These are phyloP conservation scores for Phytophthora pistaciae DNA, from an alignment of 352 stramenopile genomes.

Conservation along the genomic window DNA sequence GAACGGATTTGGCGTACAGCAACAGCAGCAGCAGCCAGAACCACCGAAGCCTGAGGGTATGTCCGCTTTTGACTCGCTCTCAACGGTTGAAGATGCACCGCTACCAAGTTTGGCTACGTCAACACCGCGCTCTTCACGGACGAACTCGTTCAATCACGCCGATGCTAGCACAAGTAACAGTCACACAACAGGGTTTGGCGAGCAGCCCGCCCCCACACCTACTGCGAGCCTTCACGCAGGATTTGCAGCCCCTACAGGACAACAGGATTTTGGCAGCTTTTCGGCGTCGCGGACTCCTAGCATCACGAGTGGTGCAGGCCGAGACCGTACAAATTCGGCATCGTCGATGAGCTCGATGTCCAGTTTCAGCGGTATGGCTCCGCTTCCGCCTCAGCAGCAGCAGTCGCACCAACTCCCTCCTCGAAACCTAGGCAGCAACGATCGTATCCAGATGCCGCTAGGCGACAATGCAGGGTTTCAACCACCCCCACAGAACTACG, in stretches of 20 bases:
- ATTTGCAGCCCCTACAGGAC: slow-evolving; percentile 20
- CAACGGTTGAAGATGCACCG: slow-evolving; percentile 37
- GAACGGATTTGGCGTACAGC: slow-evolving; percentile 21
- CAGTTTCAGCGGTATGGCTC: slow-evolving; percentile 38
- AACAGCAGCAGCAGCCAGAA: slow-evolving; percentile 29
- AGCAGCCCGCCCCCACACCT: slow-evolving; percentile 15
- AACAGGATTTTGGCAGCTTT: slow-evolving; percentile 28
- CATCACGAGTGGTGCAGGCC: slow-evolving; percentile 12
- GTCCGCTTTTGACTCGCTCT: slow-evolving; percentile 70
- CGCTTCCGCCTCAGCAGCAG: slow-evolving; percentile 28
- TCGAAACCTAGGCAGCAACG: slow-evolving; percentile 35
- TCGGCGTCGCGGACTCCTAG: slow-evolving; percentile 17
- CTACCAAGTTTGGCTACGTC: slow-evolving; percentile 39
- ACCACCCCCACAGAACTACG: slow-evolving; percentile 15
- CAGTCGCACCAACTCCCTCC: slow-evolving; percentile 24
- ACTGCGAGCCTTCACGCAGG: slow-evolving; percentile 25
- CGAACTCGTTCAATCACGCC: slow-evolving; percentile 33
- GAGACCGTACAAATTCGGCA: slow-evolving; percentile 50
- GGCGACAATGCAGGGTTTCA: slow-evolving; percentile 22
- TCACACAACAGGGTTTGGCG: slow-evolving; percentile 11
- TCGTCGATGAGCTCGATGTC: slow-evolving; percentile 56
- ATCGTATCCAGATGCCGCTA: slow-evolving; percentile 33
- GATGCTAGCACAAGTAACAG: slow-evolving; percentile 11
- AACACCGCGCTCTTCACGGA: slow-evolving; percentile 30
- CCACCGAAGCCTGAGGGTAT: slow-evolving; percentile 47